Percentiles rank a stretch among this genome's conserved stretches.
Evolutionary conservation across 495 filamentous ascomycete species (phyloP).

Genomic region (Penicillium egyptiacum): DNA sequence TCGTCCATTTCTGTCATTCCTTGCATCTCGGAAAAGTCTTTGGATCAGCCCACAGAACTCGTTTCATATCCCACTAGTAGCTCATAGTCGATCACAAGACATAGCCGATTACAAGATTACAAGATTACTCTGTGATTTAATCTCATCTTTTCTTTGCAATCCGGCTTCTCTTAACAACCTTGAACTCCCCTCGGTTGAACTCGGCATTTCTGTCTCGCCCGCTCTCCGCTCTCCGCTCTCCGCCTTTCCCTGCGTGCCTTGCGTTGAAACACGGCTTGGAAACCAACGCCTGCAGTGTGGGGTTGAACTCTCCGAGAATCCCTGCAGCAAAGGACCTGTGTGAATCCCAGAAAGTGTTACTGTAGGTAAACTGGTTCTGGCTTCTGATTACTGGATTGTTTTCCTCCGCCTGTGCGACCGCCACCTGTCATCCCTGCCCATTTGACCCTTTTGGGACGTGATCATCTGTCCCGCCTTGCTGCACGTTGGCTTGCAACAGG

Average conservation of each 20-base stretch:
- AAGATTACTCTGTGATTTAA: neutral
- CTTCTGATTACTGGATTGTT: constrained; percentile 7
- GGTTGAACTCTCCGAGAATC: constrained; percentile 10
- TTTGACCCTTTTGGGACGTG: constrained; percentile 7
- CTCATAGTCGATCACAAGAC: too few species aligned
- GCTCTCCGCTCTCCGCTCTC: constrained; percentile 8
- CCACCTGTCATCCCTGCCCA: constrained; percentile 15
- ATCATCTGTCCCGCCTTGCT: constrained; percentile 6
- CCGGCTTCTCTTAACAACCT: constrained; percentile 7
- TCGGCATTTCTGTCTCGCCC: constrained; percentile 20
- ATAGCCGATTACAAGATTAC: too few species aligned
- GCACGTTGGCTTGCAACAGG: constrained; percentile 16
- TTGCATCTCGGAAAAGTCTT: too few species aligned
- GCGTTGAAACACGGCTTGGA: constrained; percentile 5
- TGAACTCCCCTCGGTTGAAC: constrained; percentile 16
- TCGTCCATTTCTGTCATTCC: neutral
- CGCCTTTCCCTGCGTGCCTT: neutral
- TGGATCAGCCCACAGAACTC: too few species aligned
- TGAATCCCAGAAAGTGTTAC: neutral
- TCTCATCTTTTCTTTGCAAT: neutral
- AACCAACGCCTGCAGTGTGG: constrained; percentile 17
- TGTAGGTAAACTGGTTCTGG: neutral
- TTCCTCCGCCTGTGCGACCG: constrained; percentile 13
- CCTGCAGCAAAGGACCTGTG: neutral
- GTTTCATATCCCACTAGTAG: too few species aligned